Percentiles rank a stretch among this genome's conserved stretches.
phyloP scores from a whole-genome alignment of 495 filamentous ascomycete genomes.

The Tuber umbilicatum region DNA sequence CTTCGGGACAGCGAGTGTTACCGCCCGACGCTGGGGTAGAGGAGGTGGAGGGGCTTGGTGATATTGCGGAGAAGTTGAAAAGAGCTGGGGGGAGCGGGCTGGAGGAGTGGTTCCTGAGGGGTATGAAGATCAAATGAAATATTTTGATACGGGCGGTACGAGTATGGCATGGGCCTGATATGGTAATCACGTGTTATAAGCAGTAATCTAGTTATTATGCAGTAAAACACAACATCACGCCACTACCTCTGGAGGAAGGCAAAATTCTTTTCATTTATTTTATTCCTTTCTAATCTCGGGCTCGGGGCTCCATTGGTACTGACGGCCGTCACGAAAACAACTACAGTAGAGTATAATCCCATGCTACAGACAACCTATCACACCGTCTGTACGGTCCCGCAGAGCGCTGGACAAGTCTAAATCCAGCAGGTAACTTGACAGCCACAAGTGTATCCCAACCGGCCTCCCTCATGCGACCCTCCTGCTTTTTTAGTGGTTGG shows the following conservation, averaged over 20 bases:
- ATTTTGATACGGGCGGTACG: not conserved
- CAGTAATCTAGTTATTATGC: not conserved
- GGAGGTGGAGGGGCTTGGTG: not conserved
- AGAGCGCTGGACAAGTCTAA: not conserved
- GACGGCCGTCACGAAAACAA: not conserved
- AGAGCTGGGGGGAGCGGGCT: not conserved
- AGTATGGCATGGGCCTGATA: not conserved
- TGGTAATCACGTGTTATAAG: not conserved
- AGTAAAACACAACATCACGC: not conserved
- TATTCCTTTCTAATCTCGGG: not conserved
- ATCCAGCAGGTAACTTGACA: not conserved
- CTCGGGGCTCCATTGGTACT: not conserved
- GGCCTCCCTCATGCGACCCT: too few species aligned
- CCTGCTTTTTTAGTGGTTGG: too few species aligned
- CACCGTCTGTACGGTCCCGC: not conserved
- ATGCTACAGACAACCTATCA: not conserved
- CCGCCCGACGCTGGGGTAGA: not conserved
- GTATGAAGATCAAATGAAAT: slow-evolving; percentile 6
- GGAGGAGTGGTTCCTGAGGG: slow-evolving; percentile 7
- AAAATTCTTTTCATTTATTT: not conserved
- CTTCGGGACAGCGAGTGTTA: not conserved
- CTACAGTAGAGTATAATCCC: not conserved
- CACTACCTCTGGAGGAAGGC: not conserved
- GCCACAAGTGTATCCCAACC: too few species aligned
- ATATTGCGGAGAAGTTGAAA: slow-evolving; percentile 3